phyloP scores from a whole-genome alignment of 441 rosid species.

The Heliophila coronopifolia region DNA sequence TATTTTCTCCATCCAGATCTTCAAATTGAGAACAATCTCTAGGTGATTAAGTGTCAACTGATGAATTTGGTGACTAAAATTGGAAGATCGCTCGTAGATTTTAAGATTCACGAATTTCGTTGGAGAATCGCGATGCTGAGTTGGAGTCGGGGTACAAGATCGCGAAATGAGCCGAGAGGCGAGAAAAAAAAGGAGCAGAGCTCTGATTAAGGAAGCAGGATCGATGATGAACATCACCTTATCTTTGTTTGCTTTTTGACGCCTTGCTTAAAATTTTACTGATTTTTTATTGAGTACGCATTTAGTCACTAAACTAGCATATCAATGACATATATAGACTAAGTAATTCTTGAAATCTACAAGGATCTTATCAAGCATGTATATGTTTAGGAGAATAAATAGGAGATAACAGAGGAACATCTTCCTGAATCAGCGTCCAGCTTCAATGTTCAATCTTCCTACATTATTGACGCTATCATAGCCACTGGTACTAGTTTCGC shows the following conservation, averaged over 20 bases:
- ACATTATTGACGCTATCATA: slow-evolving; percentile 8
- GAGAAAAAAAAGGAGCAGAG: slow-evolving; percentile 16
- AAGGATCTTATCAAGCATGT: too few relatives aligned
- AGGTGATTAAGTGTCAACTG: background rate
- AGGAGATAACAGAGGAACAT: too few relatives aligned
- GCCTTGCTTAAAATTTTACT: too few relatives aligned
- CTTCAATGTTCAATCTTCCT: background rate
- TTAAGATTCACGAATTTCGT: slow-evolving; percentile 6
- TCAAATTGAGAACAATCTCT: too few relatives aligned
- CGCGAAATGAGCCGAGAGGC: background rate
- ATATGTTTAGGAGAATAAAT: background rate
- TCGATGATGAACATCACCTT: background rate
- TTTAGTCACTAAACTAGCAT: too few relatives aligned
- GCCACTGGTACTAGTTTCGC: background rate
- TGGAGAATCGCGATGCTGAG: background rate
- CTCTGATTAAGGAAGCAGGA: background rate
- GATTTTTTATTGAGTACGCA: too few relatives aligned
- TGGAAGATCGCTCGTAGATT: background rate
- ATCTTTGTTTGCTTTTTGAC: too few relatives aligned
- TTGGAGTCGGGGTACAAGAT: slow-evolving; percentile 7
- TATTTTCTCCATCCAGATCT: background rate
- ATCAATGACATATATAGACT: too few relatives aligned
- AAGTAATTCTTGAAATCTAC: too few relatives aligned
- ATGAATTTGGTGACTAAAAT: background rate
- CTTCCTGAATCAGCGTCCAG: slow-evolving; percentile 14